Base-by-base conservation (phyloP, 2,329 filamentous ascomycete species). In the Teratosphaeria epicoccoides region DNA sequence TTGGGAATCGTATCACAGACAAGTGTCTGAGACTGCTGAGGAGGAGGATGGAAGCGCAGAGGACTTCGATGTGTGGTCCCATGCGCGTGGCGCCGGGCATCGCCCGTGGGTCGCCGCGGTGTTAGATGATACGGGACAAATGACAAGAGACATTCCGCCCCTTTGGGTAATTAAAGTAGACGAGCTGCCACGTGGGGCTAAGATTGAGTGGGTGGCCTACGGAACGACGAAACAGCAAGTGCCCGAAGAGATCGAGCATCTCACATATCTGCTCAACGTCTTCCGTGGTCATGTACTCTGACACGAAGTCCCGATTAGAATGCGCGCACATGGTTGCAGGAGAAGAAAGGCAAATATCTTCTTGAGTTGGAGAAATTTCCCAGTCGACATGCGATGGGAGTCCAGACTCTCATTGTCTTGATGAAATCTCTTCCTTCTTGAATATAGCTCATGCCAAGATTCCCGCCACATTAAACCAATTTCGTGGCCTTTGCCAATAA, bases 141-240 rank as follows among this genome's bases (percentile, higher is more conserved):
- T 23, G n/a, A 14, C 44, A 17, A 14, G 11, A 46, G 43, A 72
- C 12, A 40, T 54, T 1, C 84, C 89, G 1, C 84, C 84, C 0
- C 77, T 90, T 60, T 85, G 93, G 63, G 78, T 84, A 0, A 84
- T 82, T 1, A 82, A 93, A 63, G 85, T 96, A 1, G 77, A 83
- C 43, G 79, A 83, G 57, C 75, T 98, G 11, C 93, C 93, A 1
- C 79, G 87, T 20, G 75, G 73, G 14, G 84, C 85, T 24, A 75
- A 76, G 33, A 80, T 96, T 10, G 93, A 98, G 71, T 98, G 91
- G 90, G 59, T 62, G 20, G 60, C 56, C 6, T 60, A 57, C 49
- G 60, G 59, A 6, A 33, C 26, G 17, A 57, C 49, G 20, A 43
- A 12, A 23, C 6, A 37, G n/a, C 23, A 25, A 6, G 29, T 9